Evolutionary conservation across 805 yeast genomes (phyloP).

Genomic region (Metschnikowia aberdeeniae): DNA sequence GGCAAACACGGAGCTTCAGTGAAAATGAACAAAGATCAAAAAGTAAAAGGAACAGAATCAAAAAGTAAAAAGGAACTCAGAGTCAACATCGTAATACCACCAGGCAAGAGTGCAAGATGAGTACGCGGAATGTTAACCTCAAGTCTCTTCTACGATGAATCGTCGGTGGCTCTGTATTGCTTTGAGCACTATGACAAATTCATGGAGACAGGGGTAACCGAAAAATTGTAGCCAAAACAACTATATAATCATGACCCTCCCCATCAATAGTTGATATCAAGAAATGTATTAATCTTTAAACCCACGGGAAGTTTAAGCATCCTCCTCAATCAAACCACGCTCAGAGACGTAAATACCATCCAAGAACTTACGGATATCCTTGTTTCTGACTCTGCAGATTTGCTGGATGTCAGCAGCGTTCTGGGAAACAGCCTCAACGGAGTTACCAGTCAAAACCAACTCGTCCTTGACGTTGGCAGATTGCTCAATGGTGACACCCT

Average conservation of each 20-base stretch:
- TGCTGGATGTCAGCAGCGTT: slow-evolving; percentile 98
- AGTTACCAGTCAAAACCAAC: slow-evolving; percentile 89
- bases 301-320: slow-evolving; percentile 22
- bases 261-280: slow-evolving; percentile 18
- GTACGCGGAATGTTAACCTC: slow-evolving; percentile 5
- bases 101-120: slow-evolving; percentile 1
- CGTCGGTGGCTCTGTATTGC: slow-evolving; percentile 47
- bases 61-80: not conserved
- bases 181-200: slow-evolving; percentile 39
- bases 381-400: slow-evolving; percentile 97
- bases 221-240: slow-evolving; percentile 11
- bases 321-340: slow-evolving; percentile 83
- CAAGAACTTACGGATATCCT: slow-evolving; percentile 99
- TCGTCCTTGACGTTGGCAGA: slow-evolving; percentile 91
- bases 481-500: slow-evolving; percentile 83
- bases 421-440: slow-evolving; percentile 95
- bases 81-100: slow-evolving; percentile 1
- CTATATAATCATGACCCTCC: slow-evolving; percentile 21
- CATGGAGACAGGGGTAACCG: slow-evolving; percentile 23
- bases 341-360: slow-evolving; percentile 99
- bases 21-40: not conserved
- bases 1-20: not conserved
- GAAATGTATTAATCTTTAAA: slow-evolving; percentile 22
- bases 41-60: not conserved
- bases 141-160: slow-evolving; percentile 26